Base-by-base conservation (phyloP, 345 rosid species). In the Eucalyptus virginea region DNA sequence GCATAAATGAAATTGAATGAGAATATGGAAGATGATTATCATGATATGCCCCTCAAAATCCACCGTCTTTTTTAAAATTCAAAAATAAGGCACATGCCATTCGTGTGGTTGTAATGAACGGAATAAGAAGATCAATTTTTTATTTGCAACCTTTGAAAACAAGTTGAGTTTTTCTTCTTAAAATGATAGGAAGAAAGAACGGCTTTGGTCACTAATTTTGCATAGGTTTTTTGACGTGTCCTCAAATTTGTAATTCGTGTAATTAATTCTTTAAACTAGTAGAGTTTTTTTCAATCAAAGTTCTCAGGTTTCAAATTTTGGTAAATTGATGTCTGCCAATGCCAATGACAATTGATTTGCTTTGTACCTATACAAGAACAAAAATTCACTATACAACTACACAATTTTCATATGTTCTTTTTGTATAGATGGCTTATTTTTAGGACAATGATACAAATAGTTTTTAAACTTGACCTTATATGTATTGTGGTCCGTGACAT, bases 401-500 rank as follows among this genome's bases (percentile, higher is more conserved):
- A 26, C 44, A 34, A 34, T 19, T 67, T 67, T 67, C 9, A 19
- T 18, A 37, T 72, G 8, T 37, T 37, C 14, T 10, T 67, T 49
- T 69, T 21, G 54, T 17, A 51, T 51, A 51, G 5, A 52, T 52
- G 26, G 58, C 11, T 52, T 52, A 52, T 52, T 52, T 52, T 52
- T 52, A 52, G 26, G 58, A 52, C 10, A 52, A 8, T 21, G 0
- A 52, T 21, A 52, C 24, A 52, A 8, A 52, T 52, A 52, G 11
- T 52, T 52, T 52, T 1, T 52, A 52, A 21, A 56, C 12, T 56
- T 56, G 28, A 56, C 6, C 13, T 1, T 9, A 56, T 10, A 10
- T 24, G 3, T 56, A 24, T 23, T 56, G 6, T 56, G 3, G 4
- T 10, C 13, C 2, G 0, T 24, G 1, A 56, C 11, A 1, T 56